phyloP scores from a whole-genome alignment of 331 rosid species.

The Rosa hybrid region DNA sequence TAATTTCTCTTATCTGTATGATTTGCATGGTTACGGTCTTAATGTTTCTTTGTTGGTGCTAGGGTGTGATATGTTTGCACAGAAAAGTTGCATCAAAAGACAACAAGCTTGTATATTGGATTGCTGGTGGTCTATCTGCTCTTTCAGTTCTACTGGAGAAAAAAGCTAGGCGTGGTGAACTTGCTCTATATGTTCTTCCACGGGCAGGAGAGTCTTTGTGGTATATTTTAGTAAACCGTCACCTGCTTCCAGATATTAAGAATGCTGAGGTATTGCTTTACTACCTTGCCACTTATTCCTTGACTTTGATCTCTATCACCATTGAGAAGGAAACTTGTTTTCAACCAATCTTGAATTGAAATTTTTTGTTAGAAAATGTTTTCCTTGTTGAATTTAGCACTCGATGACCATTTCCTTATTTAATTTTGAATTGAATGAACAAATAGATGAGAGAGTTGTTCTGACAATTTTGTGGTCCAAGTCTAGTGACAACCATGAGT shows the following conservation, averaged over 20 bases:
- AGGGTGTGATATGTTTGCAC: slow-evolving; percentile 87
- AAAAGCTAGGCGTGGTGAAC: slow-evolving; percentile 89
- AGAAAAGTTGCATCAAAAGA: slow-evolving; percentile 81
- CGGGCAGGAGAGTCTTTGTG: slow-evolving; percentile 92
- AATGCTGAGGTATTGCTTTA: slow-evolving; percentile 74
- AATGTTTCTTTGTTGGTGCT: slow-evolving; percentile 39
- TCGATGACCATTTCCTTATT: neutral
- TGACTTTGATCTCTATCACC: neutral
- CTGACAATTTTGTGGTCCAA: neutral
- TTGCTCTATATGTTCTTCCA: slow-evolving; percentile 97
- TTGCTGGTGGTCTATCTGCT: slow-evolving; percentile 83
- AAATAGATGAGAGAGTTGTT: neutral
- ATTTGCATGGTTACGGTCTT: slow-evolving; percentile 25
- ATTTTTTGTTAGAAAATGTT: too few species aligned
- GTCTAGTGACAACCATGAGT: neutral
- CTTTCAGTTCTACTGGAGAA: slow-evolving; percentile 89
- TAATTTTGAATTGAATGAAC: neutral
- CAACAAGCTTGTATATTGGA: slow-evolving; percentile 91
- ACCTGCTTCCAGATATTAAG: slow-evolving; percentile 77
- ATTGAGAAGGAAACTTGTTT: neutral
- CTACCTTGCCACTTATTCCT: neutral
- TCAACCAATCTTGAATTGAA: neutral
- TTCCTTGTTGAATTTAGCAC: neutral
- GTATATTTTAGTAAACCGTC: slow-evolving; percentile 89
- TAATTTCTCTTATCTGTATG: neutral